phyloP scores from a whole-genome alignment of 139 green algal genomes.

The Chlorella sp. region DNA sequence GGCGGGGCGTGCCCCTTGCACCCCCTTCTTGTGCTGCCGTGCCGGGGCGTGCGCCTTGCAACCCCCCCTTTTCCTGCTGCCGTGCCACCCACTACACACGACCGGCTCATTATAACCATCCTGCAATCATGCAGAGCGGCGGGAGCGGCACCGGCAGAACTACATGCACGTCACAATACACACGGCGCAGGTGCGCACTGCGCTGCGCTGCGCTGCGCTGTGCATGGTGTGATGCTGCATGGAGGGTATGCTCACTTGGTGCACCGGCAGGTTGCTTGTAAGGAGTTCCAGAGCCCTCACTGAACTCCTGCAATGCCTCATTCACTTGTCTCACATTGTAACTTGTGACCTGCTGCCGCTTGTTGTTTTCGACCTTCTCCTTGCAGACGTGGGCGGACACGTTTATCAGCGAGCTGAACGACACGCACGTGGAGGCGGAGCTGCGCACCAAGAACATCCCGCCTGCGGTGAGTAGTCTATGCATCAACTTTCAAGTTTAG shows the following conservation, averaged over 20 bases:
- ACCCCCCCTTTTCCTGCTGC: too few relatives aligned
- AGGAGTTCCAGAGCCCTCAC: too few relatives aligned
- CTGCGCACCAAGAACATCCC: constrained; percentile 88
- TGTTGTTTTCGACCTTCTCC: neutral
- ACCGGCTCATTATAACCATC: neutral
- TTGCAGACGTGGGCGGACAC: constrained; percentile 95
- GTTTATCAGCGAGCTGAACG: constrained; percentile 98
- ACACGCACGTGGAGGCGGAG: constrained; percentile 98
- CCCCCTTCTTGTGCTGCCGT: too few relatives aligned
- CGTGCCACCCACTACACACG: too few relatives aligned
- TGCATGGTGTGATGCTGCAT: too few relatives aligned
- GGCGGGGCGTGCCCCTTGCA: too few relatives aligned
- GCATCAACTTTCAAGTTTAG: too few relatives aligned
- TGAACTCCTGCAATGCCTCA: too few relatives aligned
- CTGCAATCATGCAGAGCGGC: constrained; percentile 65
- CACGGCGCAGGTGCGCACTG: constrained; percentile 67
- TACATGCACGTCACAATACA: constrained; percentile 95
- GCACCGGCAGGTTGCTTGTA: too few relatives aligned
- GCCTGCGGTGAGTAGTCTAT: constrained; percentile 46
- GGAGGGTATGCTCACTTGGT: too few relatives aligned
- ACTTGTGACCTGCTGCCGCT: neutral
- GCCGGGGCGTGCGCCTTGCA: too few relatives aligned
- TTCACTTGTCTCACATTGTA: neutral
- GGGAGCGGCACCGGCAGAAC: constrained; percentile 94
- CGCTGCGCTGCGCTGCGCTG: neutral